phyloP scores from a whole-genome alignment of 192 early-diverging fungal species.

The Backusella sp. region DNA sequence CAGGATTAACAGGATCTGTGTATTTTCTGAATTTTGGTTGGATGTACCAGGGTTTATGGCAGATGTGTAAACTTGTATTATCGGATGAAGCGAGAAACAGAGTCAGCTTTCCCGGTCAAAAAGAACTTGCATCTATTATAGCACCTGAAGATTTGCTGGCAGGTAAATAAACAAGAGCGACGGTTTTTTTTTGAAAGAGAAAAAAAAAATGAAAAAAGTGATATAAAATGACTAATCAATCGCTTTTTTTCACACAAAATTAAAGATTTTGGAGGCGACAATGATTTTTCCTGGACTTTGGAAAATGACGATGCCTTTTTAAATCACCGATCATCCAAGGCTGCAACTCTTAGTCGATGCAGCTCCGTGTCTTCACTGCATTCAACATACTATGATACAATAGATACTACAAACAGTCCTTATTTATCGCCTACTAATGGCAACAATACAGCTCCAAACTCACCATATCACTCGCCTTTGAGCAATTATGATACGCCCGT shows the following conservation, averaged over 20 bases:
- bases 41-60: conserved; percentile 46
- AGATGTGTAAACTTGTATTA: conserved; percentile 39
- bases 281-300: conserved; percentile 31
- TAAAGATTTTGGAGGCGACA: conserved; percentile 32
- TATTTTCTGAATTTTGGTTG: conserved; percentile 44
- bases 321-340: background rate
- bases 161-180: conserved; percentile 23
- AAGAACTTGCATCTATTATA: conserved; percentile 28
- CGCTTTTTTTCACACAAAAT: background rate
- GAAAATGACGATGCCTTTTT: conserved; percentile 23
- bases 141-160: conserved; percentile 25
- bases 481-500: conserved; percentile 11
- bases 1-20: conserved; percentile 28
- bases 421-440: background rate
- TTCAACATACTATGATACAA: conserved; percentile 14
- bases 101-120: conserved; percentile 27
- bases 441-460: background rate
- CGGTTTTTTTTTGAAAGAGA: background rate
- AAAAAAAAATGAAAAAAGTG: background rate
- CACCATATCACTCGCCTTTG: background rate
- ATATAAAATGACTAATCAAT: conserved; percentile 1
- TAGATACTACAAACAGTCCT: background rate
- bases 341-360: background rate
- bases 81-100: conserved; percentile 35
- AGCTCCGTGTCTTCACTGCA: conserved; percentile 2